A percentile compares a stretch with the other conserved stretches of the same genome.
Evolutionary conservation across 441 rosid genomes (phyloP).

Genomic region (Raphanus hybrid): DNA sequence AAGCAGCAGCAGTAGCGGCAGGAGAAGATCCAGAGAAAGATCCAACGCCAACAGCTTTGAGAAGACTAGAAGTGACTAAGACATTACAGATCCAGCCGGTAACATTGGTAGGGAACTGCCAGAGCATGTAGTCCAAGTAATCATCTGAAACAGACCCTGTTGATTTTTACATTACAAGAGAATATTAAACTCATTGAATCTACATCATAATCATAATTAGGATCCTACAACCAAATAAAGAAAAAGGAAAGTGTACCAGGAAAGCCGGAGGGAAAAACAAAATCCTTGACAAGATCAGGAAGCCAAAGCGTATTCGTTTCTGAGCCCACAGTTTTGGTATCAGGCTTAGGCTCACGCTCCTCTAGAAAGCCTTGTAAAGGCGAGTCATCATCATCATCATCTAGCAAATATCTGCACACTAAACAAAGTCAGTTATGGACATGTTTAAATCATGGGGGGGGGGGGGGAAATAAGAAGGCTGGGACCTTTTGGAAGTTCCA

Average conservation of each 20-base stretch:
- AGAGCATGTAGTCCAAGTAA: slow-evolving; percentile 87
- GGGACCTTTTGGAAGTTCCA: slow-evolving; percentile 79
- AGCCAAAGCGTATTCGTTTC: slow-evolving; percentile 59
- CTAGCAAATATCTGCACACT: slow-evolving; percentile 60
- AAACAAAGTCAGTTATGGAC: neutral
- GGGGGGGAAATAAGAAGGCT: neutral
- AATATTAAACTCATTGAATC: neutral
- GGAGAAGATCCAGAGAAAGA: slow-evolving; percentile 83
- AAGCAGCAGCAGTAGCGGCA: slow-evolving; percentile 95
- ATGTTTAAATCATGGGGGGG: neutral
- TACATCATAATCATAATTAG: neutral
- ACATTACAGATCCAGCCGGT: slow-evolving; percentile 97
- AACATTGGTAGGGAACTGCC: slow-evolving; percentile 92
- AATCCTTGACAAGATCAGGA: slow-evolving; percentile 65
- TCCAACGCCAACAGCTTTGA: slow-evolving; percentile 92
- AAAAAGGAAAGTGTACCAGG: slow-evolving; percentile 55
- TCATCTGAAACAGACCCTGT: slow-evolving; percentile 95
- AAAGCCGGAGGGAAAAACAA: slow-evolving; percentile 83
- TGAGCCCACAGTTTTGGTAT: slow-evolving; percentile 35
- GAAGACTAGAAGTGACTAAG: slow-evolving; percentile 93
- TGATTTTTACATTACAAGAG: slow-evolving; percentile 24
- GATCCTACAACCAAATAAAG: neutral
- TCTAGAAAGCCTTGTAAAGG: slow-evolving; percentile 51
- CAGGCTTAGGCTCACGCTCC: slow-evolving; percentile 40
- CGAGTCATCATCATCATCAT: slow-evolving; percentile 63